Percentiles rank a stretch among this genome's conserved stretches.
Conservation (phyloP, 1,284 basidiomycete species). For the Lentinus polychrous region DNA sequence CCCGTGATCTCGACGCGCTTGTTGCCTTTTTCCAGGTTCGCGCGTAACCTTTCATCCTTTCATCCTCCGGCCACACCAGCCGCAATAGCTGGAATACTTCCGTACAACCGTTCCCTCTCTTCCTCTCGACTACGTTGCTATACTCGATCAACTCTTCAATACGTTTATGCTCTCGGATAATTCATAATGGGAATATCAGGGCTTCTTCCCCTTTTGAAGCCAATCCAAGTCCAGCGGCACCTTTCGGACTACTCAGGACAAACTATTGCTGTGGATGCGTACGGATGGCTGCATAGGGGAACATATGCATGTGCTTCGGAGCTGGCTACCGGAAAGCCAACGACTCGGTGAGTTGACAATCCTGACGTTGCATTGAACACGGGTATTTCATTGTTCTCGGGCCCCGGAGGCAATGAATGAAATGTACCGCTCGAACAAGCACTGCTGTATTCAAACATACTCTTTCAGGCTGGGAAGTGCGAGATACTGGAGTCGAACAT, state of each 20-base stretch:
- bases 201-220: constrained; percentile 88
- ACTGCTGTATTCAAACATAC: background rate
- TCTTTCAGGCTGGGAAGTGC: background rate
- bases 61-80: too few relatives aligned
- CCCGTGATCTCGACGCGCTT: too few relatives aligned
- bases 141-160: background rate
- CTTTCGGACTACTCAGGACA: constrained; percentile 80
- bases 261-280: constrained; percentile 80
- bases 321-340: constrained; percentile 78
- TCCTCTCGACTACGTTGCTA: background rate
- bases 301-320: constrained; percentile 90
- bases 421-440: background rate
- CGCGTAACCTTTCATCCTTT: too few relatives aligned
- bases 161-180: background rate
- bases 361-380: background rate
- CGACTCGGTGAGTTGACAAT: constrained; percentile 61
- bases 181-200: constrained; percentile 87
- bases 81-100: background rate
- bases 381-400: too few relatives aligned
- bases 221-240: constrained; percentile 75
- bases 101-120: constrained; percentile 2
- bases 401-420: too few relatives aligned
- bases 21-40: too few relatives aligned
- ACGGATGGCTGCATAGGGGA: constrained; percentile 98
- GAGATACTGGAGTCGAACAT: background rate